Percentiles rank a stretch among this genome's conserved stretches.
These are phyloP conservation scores for Alternaria gansuensis DNA, from an alignment of 2,329 filamentous ascomycete species.

Conservation along the genomic window DNA sequence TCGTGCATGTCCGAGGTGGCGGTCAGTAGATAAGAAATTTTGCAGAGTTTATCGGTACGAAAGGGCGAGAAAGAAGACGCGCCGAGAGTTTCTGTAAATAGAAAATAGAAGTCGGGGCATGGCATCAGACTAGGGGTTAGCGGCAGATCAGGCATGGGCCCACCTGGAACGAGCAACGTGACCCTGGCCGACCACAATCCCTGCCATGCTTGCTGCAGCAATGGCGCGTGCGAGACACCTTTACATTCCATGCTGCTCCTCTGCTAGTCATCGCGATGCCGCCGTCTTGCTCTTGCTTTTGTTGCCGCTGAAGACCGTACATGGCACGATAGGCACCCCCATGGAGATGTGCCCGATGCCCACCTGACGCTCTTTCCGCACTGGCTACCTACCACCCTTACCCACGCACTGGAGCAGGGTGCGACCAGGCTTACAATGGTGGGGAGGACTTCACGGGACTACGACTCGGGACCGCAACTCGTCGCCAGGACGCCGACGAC, in stretches of 20 bases:
- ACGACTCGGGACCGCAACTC: constrained; percentile 21
- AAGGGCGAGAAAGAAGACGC: not conserved
- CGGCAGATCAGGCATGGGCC: constrained; percentile 19
- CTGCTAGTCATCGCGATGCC: constrained; percentile 8
- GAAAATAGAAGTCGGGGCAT: constrained; percentile 17
- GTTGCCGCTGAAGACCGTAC: constrained; percentile 6
- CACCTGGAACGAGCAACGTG: constrained; percentile 17
- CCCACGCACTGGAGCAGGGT: constrained; percentile 5
- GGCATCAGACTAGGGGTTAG: constrained; percentile 13
- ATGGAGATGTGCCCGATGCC: constrained; percentile 3
- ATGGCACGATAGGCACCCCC: constrained; percentile 8
- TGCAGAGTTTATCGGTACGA: constrained; percentile 13
- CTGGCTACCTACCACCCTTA: constrained; percentile 10
- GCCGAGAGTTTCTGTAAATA: constrained; percentile 18
- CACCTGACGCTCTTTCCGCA: constrained; percentile 9
- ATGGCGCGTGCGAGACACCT: constrained; percentile 17
- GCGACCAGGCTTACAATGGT: constrained; percentile 33
- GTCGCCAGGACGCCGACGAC: constrained; percentile 25
- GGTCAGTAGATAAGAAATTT: constrained; percentile 10
- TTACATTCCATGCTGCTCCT: constrained; percentile 2
- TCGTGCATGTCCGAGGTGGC: not conserved
- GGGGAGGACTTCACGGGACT: constrained; percentile 25
- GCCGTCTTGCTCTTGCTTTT: constrained; percentile 15
- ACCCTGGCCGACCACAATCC: constrained; percentile 3
- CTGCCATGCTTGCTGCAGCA: constrained; percentile 16